A percentile compares a stretch with the other conserved stretches of the same genome.
These are phyloP conservation scores for Lophiostoma macrostomum DNA, from an alignment of 495 filamentous ascomycete species.

Conservation along the genomic window DNA sequence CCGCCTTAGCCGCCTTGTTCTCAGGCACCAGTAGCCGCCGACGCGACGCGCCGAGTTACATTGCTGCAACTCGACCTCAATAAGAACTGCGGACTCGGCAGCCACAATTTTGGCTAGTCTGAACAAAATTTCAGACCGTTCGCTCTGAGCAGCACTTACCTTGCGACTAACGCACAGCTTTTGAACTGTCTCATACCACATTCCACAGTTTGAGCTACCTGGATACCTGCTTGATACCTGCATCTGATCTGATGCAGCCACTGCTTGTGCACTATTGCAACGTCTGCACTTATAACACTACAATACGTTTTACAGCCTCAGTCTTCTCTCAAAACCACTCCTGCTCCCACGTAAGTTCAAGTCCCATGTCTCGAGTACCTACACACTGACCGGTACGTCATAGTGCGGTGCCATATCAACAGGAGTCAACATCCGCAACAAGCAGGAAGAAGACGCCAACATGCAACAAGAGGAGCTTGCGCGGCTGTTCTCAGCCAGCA, in stretches of 20 bases:
- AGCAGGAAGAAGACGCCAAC: conserved; percentile 31
- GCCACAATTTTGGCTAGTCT: conserved; percentile 12
- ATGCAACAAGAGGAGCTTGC: conserved; percentile 43
- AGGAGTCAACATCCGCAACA: conserved; percentile 36
- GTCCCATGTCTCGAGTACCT: conserved; percentile 4
- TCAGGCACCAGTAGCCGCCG: conserved; percentile 2
- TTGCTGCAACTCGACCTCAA: background rate
- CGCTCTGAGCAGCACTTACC: conserved; percentile 15
- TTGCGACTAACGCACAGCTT: conserved; percentile 21
- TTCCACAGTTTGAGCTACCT: background rate
- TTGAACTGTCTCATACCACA: background rate
- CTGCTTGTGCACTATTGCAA: conserved; percentile 42
- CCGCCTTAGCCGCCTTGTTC: background rate
- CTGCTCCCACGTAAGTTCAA: conserved; percentile 41
- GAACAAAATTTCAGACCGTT: background rate
- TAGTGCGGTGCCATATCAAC: conserved; percentile 41
- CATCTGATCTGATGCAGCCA: conserved; percentile 33
- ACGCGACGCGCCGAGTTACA: conserved; percentile 10
- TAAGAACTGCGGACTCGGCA: conserved; percentile 18
- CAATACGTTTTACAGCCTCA: conserved; percentile 39
- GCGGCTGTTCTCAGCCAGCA: conserved; percentile 38
- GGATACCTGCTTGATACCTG: conserved; percentile 14
- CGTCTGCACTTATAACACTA: conserved; percentile 39
- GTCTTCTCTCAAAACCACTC: conserved; percentile 40
- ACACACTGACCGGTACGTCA: conserved; percentile 32